Conservation (phyloP, 1,284 basidiomycete species). For the Ustilago curta region DNA sequence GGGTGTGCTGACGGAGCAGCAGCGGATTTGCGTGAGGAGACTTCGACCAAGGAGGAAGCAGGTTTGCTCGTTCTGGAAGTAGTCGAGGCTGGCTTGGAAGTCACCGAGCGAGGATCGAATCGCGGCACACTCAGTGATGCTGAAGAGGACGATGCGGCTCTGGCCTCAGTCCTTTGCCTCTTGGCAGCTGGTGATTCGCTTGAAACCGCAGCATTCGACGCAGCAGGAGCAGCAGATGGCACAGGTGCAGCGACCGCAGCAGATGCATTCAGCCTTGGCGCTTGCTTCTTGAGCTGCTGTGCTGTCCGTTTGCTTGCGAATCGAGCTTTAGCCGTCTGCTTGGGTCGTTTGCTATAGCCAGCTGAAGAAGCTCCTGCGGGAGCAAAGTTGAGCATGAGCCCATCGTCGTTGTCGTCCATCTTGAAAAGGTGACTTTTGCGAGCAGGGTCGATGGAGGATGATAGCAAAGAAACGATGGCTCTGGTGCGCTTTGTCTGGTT, state of each 20-base stretch:
- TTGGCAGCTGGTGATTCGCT: conserved; percentile 14
- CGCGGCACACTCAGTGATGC: conserved; percentile 15
- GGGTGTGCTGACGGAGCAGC: conserved; percentile 3
- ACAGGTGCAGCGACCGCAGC: neutral
- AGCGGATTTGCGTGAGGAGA: conserved; percentile 12
- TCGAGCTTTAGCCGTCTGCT: conserved; percentile 44
- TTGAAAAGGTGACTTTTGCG: neutral
- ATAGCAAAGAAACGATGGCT: neutral
- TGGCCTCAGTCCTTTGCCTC: conserved; percentile 26
- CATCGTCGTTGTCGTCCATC: conserved; percentile 65
- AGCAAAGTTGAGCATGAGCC: conserved; percentile 67
- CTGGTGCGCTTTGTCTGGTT: neutral
- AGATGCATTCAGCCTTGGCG: conserved; percentile 6
- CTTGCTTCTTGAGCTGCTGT: conserved; percentile 32
- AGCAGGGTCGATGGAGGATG: neutral
- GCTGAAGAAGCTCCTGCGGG: conserved; percentile 30
- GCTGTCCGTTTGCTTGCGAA: conserved; percentile 37
- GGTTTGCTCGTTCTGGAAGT: conserved; percentile 4
- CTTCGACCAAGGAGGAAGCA: neutral
- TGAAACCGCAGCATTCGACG: conserved; percentile 2
- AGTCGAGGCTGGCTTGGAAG: conserved; percentile 5
- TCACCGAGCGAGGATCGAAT: conserved; percentile 29
- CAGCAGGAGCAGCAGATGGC: conserved; percentile 4
- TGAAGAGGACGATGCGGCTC: conserved; percentile 12
- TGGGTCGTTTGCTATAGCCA: conserved; percentile 29